Evolutionary conservation across 371 early-diverging fungal genomes (phyloP).

Genomic region (Nematocida sp.): DNA sequence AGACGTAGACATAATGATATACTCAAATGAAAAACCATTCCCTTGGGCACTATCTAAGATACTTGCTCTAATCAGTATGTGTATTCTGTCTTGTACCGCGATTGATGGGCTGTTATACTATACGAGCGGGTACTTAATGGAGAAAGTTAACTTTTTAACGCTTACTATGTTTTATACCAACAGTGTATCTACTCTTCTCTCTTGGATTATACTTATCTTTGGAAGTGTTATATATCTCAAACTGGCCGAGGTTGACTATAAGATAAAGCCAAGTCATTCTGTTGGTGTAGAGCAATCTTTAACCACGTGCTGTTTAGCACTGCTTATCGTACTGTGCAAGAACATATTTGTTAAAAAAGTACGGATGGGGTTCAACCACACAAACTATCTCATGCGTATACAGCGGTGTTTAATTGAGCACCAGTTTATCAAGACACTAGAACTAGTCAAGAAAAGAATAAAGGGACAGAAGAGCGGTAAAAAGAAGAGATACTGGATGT

Average conservation of each 20-base stretch:
- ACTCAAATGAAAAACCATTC: neutral
- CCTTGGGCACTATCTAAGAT: neutral
- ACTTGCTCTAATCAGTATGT: neutral
- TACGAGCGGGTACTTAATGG: conserved; percentile 22
- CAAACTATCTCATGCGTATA: conserved; percentile 65
- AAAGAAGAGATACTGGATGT: conserved; percentile 32
- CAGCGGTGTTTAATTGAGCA: conserved; percentile 62
- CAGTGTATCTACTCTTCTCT: conserved; percentile 39
- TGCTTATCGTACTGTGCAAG: conserved; percentile 30
- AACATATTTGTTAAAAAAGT: conserved; percentile 58
- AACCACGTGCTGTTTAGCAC: conserved; percentile 12
- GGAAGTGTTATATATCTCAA: neutral
- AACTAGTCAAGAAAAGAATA: conserved; percentile 38
- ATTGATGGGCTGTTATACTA: conserved; percentile 46
- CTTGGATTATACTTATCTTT: conserved; percentile 12
- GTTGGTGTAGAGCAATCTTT: conserved; percentile 29
- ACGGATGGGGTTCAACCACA: conserved; percentile 68
- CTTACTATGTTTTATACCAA: conserved; percentile 44
- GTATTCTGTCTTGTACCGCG: conserved; percentile 9
- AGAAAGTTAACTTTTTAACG: conserved; percentile 42
- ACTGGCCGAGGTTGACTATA: conserved; percentile 32
- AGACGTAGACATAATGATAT: neutral
- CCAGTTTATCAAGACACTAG: conserved; percentile 61
- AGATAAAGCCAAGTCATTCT: conserved; percentile 1
- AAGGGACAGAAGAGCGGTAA: conserved; percentile 37